Base-by-base conservation (phyloP, 108 stramenopile species). In the Skeletonema tropicum region DNA sequence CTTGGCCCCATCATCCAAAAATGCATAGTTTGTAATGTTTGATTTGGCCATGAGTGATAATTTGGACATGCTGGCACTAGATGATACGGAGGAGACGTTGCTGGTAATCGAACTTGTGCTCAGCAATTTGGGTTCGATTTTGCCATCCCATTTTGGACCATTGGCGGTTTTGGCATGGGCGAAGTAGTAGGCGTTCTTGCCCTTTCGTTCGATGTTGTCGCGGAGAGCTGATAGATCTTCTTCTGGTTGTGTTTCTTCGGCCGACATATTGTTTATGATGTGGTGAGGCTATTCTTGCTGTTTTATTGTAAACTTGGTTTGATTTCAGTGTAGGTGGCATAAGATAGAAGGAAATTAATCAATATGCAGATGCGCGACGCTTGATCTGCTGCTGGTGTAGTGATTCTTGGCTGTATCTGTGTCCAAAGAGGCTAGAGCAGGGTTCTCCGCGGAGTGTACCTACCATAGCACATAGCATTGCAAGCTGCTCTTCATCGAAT, bases 21-120 rank as follows among this genome's bases (percentile, higher is more conserved):
- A 94, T 21, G 94, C 90, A 75, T 94, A 94, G 33, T 88, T 86
- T 41, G 90, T 94, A 57, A 94, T 94, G 81, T 89, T 94, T 66
- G 83, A 85, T 58, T 92, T 94, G 64, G 79, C 66, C 74, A 87
- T 55, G 7, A 70, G 60, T 36, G 57, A 48, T 12, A 71, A 57
- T 36, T 64, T 71, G 25, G 61, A 71, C 21, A 64, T 70, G 10
- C 75, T 49, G 13, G 36, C 36, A 33, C 55, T 35, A n/a, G 74
- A 17, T 2, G 52, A n/a, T 41, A 59, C 38, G 23, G 64, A 52
- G 60, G 71, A 73, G 3, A 71, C 21, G 26, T 76, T 66, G 61
- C 75, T 60, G 0, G 26, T 29, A 29, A n/a, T n/a, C n/a, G 71
- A 70, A 23, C 70, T 59, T 15, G 59, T 72, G 52, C 80, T 66